These are phyloP conservation scores for Coemansia sp. DNA, from an alignment of 192 early-diverging fungal genomes.

Conservation along the genomic window DNA sequence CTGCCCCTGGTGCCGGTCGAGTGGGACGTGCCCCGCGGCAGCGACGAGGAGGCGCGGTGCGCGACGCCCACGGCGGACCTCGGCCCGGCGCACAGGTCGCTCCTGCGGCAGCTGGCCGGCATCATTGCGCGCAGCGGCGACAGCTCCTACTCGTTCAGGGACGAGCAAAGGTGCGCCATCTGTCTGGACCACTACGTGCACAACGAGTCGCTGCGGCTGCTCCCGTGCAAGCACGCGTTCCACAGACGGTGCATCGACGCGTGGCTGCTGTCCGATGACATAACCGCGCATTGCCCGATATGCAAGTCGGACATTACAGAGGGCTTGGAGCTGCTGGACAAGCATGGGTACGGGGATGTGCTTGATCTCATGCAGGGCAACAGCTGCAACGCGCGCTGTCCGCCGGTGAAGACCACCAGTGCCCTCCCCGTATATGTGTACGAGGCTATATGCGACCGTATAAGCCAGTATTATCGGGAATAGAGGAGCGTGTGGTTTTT, in stretches of 20 bases:
- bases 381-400: background rate
- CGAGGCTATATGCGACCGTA: too few relatives aligned
- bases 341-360: slow-evolving; percentile 33
- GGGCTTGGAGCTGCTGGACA: slow-evolving; percentile 26
- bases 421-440: too few relatives aligned
- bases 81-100: slow-evolving; percentile 5
- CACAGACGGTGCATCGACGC: slow-evolving; percentile 75
- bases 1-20: slow-evolving; percentile 37
- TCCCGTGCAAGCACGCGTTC: slow-evolving; percentile 78
- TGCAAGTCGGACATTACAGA: slow-evolving; percentile 61
- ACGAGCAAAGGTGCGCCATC: slow-evolving; percentile 73
- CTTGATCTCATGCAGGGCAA: slow-evolving; percentile 8
- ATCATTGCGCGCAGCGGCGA: slow-evolving; percentile 36
- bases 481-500: too few relatives aligned
- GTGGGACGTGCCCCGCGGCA: slow-evolving; percentile 22
- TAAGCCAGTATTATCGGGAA: too few relatives aligned
- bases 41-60: slow-evolving; percentile 27
- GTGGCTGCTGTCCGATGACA: slow-evolving; percentile 68
- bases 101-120: slow-evolving; percentile 34
- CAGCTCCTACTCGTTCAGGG: slow-evolving; percentile 46
- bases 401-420: too few relatives aligned
- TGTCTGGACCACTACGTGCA: slow-evolving; percentile 68
- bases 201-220: slow-evolving; percentile 61
- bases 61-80: slow-evolving; percentile 15
- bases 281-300: slow-evolving; percentile 72